Percentiles rank a stretch among this genome's conserved stretches.
phyloP scores from a whole-genome alignment of 306 rosid genomes.

The Carpinus viminea region DNA sequence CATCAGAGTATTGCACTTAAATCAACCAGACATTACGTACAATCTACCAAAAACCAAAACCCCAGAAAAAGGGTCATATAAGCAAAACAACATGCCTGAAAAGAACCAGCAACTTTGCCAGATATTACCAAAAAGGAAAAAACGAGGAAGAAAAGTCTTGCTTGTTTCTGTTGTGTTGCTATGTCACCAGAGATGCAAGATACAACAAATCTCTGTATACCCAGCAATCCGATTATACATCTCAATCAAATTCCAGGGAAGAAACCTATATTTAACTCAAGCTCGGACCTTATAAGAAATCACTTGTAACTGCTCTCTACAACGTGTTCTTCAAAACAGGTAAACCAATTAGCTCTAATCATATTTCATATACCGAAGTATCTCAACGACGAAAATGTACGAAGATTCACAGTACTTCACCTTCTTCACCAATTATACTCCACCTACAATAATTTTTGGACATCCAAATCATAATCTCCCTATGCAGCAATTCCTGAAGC shows the following conservation, averaged over 20 bases:
- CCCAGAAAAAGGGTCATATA: constrained; percentile 25
- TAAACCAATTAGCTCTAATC: constrained; percentile 56
- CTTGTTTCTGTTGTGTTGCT: constrained; percentile 45
- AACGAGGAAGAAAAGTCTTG: constrained; percentile 28
- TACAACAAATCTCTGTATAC: constrained; percentile 41
- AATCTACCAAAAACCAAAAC: constrained; percentile 40
- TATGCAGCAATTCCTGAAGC: constrained; percentile 77
- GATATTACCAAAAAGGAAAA: constrained; percentile 31
- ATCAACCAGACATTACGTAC: constrained; percentile 47
- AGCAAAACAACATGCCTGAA: constrained; percentile 33
- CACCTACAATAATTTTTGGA: constrained; percentile 33
- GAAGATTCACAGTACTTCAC: constrained; percentile 36
- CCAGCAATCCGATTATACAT: constrained; percentile 57
- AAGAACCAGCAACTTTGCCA: constrained; percentile 31
- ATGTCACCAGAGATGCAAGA: constrained; percentile 42
- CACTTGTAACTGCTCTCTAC: constrained; percentile 45
- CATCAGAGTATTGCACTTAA: constrained; percentile 42
- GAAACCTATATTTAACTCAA: constrained; percentile 49
- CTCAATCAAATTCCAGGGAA: constrained; percentile 50
- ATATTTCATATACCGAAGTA: constrained; percentile 39
- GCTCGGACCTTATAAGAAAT: constrained; percentile 50
- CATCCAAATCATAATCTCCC: constrained; percentile 46
- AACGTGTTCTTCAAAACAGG: constrained; percentile 44
- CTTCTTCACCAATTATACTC: constrained; percentile 44
- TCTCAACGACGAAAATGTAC: constrained; percentile 32